Evolutionary conservation across 345 rosid species (phyloP).

Genomic region (Reutealis trisperma): DNA sequence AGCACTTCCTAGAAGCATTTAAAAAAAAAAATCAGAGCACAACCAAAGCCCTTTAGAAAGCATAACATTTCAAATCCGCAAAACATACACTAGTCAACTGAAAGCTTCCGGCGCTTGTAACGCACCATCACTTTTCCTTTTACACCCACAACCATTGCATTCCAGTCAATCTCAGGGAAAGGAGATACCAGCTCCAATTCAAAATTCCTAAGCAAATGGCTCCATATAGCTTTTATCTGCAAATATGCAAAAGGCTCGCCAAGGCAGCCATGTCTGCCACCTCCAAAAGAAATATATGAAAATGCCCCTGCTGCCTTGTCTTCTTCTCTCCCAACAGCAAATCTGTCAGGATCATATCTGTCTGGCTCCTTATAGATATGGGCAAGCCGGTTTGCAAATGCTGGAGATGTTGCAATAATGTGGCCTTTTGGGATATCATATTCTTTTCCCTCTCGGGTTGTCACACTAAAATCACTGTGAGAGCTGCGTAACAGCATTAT

Average conservation of each 20-base stretch:
- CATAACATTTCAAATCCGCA: conserved; percentile 1
- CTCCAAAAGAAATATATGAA: conserved; percentile 90
- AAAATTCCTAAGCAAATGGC: conserved; percentile 90
- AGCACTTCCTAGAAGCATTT: conserved; percentile 9
- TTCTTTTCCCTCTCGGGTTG: conserved; percentile 70
- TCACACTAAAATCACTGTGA: conserved; percentile 81
- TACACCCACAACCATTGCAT: conserved; percentile 98
- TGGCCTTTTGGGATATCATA: conserved; percentile 95
- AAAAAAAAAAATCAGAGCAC: not conserved
- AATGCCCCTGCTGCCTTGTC: conserved; percentile 89
- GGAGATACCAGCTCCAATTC: conserved; percentile 87
- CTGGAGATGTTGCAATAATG: conserved; percentile 91
- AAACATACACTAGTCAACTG: conserved; percentile 16
- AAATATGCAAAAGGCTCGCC: conserved; percentile 98
- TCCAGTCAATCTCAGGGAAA: conserved; percentile 98
- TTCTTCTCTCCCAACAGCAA: conserved; percentile 85
- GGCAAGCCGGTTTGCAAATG: conserved; percentile 91
- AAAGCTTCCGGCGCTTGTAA: conserved; percentile 49
- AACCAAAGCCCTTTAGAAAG: not conserved
- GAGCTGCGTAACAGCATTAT: conserved; percentile 88
- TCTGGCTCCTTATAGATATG: conserved; percentile 78
- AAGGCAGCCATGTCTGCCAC: conserved; percentile 97
- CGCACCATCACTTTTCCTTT: conserved; percentile 95
- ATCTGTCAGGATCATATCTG: conserved; percentile 83
- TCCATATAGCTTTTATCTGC: conserved; percentile 99